These are phyloP conservation scores for Coniochaeta sp. DNA, from an alignment of 2,329 filamentous ascomycete species.

Conservation along the genomic window DNA sequence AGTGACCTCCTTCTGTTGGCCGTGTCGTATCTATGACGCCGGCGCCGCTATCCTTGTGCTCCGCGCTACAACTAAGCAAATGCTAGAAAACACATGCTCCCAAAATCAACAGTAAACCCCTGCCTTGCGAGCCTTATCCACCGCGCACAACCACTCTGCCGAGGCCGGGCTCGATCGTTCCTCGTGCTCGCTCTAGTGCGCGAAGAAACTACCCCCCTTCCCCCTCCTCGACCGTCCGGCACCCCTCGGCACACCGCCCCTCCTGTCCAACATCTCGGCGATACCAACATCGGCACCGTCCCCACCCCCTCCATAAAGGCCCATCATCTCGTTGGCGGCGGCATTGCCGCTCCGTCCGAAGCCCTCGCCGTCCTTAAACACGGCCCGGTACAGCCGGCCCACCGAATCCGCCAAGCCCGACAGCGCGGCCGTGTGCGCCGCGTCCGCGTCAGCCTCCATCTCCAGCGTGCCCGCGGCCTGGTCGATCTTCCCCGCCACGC, in stretches of 20 bases:
- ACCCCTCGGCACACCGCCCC: background rate
- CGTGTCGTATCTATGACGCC: background rate
- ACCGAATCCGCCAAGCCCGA: slow-evolving; percentile 66
- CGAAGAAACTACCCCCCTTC: background rate
- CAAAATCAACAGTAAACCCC: background rate
- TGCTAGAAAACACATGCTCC: background rate
- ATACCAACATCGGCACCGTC: background rate
- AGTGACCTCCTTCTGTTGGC: background rate
- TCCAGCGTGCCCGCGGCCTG: slow-evolving; percentile 79
- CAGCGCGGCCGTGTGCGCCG: slow-evolving; percentile 66
- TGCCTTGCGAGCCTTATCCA: background rate
- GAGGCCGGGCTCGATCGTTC: background rate
- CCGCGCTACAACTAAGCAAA: background rate
- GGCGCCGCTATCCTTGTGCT: background rate
- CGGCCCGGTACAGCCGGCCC: slow-evolving; percentile 57
- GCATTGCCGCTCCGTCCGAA: slow-evolving; percentile 41
- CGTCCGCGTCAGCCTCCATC: slow-evolving; percentile 67
- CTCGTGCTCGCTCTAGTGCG: background rate
- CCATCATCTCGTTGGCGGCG: background rate
- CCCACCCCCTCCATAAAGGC: background rate
- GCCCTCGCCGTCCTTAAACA: slow-evolving; percentile 74
- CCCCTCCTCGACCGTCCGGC: background rate
- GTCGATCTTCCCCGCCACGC: slow-evolving; percentile 82
- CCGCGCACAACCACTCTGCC: background rate
- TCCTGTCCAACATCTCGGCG: background rate